phyloP scores from a whole-genome alignment of 2,329 filamentous ascomycete genomes.

The Xylaria digitata region DNA sequence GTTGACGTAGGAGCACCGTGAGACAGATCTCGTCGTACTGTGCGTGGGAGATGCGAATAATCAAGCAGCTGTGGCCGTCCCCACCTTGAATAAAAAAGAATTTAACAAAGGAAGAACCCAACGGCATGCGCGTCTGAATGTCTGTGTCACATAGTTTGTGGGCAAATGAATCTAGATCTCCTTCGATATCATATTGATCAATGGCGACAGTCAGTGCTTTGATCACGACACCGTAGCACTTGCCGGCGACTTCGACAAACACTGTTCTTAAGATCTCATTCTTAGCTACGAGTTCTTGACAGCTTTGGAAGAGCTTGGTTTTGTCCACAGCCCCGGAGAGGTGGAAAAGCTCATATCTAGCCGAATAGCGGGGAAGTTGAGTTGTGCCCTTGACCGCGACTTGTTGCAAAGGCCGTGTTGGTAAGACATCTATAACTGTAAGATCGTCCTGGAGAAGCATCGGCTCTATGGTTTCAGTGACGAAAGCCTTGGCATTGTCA shows the following conservation, averaged over 20 bases:
- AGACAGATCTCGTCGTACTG: constrained; percentile 78
- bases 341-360: constrained; percentile 73
- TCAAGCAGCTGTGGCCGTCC: constrained; percentile 56
- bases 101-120: constrained; percentile 70
- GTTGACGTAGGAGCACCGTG: constrained; percentile 69
- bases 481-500: constrained; percentile 56
- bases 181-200: constrained; percentile 63
- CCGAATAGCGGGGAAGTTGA: constrained; percentile 68
- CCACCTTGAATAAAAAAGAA: constrained; percentile 64
- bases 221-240: constrained; percentile 68
- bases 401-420: constrained; percentile 68
- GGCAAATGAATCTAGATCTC: constrained; percentile 62
- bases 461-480: constrained; percentile 61
- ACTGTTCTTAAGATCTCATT: constrained; percentile 76
- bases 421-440: constrained; percentile 66
- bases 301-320: constrained; percentile 60
- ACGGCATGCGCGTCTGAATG: constrained; percentile 64
- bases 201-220: constrained; percentile 64
- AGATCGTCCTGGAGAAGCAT: constrained; percentile 63
- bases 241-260: constrained; percentile 64
- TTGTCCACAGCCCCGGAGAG: constrained; percentile 64
- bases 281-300: constrained; percentile 65
- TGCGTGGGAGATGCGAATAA: constrained; percentile 73
- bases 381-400: constrained; percentile 69
- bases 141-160: constrained; percentile 66